These are phyloP conservation scores for Cinnamomum chago DNA, from an alignment of 164 flowering plant genomes.

Conservation along the genomic window DNA sequence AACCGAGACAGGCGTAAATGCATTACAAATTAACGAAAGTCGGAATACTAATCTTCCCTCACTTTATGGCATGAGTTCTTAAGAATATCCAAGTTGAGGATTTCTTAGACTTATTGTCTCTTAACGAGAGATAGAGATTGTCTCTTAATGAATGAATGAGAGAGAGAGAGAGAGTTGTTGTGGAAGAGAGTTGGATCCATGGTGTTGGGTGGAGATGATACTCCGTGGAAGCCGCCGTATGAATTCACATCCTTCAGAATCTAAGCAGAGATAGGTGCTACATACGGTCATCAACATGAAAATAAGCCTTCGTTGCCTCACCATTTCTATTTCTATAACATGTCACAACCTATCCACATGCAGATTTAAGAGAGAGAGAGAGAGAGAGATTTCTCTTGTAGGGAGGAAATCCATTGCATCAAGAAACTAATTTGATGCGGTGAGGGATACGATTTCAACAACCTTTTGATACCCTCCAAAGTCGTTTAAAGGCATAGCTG, in stretches of 20 bases:
- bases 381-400: not conserved
- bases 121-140: not conserved
- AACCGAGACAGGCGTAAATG: too few species aligned
- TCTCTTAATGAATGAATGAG: not conserved
- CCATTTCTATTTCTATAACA: not conserved
- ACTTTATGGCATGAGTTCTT: too few species aligned
- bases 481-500: too few species aligned
- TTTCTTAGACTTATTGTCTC: too few species aligned
- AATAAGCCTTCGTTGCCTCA: not conserved
- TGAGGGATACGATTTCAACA: constrained; percentile 17
- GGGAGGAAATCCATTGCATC: constrained; percentile 6
- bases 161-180: constrained; percentile 27
- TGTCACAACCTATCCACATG: not conserved
- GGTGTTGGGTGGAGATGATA: constrained; percentile 27
- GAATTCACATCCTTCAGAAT: constrained; percentile 19
- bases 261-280: not conserved
- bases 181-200: constrained; percentile 37
- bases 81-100: too few species aligned
- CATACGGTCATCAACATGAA: not conserved
- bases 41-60: too few species aligned
- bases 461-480: not conserved
- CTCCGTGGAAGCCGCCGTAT: constrained; percentile 36
- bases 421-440: not conserved
- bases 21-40: too few species aligned
- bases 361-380: not conserved